phyloP scores from a whole-genome alignment of 2,329 filamentous ascomycete genomes.

The Alternaria ventricosa region DNA sequence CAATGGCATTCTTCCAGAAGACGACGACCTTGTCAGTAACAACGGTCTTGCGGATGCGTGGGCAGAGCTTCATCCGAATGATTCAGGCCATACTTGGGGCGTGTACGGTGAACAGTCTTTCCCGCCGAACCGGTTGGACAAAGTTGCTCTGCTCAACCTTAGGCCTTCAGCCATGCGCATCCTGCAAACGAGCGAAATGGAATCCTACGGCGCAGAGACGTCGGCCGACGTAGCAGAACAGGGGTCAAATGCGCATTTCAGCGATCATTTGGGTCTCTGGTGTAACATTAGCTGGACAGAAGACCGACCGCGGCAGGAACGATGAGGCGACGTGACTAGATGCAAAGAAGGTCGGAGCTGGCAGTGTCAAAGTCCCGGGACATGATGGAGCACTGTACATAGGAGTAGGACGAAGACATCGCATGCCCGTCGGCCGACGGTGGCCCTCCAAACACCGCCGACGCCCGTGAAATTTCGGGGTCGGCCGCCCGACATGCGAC shows the following conservation, averaged over 20 bases:
- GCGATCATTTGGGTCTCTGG: conserved; percentile 10
- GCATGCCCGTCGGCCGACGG: background rate
- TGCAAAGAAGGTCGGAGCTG: background rate
- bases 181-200: background rate
- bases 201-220: background rate
- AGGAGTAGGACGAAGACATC: background rate
- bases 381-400: background rate
- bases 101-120: conserved; percentile 6
- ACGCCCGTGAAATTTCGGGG: conserved; percentile 3
- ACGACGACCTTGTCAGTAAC: background rate
- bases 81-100: conserved; percentile 7
- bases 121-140: conserved; percentile 2
- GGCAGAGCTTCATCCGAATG: background rate
- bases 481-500: background rate
- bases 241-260: background rate
- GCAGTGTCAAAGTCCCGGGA: background rate
- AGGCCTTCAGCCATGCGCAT: background rate
- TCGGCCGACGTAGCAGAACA: background rate
- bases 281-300: background rate
- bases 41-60: conserved; percentile 5
- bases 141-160: background rate
- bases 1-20: conserved; percentile 5
- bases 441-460: background rate
- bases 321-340: background rate
- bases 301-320: background rate